Percentiles rank a stretch among this genome's conserved stretches.
phyloP scores from a whole-genome alignment of 805 yeast species.

The Cyberlindnera galapagoensis region DNA sequence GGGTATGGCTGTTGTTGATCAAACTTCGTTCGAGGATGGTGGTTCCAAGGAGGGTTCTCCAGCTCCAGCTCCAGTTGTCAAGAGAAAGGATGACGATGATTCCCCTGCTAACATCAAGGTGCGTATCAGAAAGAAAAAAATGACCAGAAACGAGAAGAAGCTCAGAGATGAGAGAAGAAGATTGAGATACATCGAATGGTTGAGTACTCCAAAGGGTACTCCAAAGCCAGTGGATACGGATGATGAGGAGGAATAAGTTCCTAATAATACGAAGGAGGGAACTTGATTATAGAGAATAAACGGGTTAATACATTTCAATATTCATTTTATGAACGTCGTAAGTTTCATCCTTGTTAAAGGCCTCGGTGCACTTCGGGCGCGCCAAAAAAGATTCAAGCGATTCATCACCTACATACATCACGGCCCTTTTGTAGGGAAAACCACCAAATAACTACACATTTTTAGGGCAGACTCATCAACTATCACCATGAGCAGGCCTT shows the following conservation, averaged over 20 bases:
- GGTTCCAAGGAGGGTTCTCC: constrained; percentile 46
- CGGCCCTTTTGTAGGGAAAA: no score
- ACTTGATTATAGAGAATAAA: not conserved
- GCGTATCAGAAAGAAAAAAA: constrained; percentile 87
- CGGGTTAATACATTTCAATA: not conserved
- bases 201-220: constrained; percentile 94
- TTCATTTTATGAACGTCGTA: no score
- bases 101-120: constrained; percentile 96
- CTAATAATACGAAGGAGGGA: not conserved
- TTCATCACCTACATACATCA: no score
- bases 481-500: no score
- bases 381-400: no score
- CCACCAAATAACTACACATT: no score
- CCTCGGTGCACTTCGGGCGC: no score
- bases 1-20: constrained; percentile 72
- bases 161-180: constrained; percentile 89
- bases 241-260: constrained; percentile 59
- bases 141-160: constrained; percentile 96
- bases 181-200: constrained; percentile 90
- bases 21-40: constrained; percentile 76
- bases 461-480: no score
- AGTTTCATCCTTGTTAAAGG: no score
- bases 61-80: constrained; percentile 36
- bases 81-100: constrained; percentile 61
- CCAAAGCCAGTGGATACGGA: constrained; percentile 93